Percentiles rank a stretch among this genome's conserved stretches.
These are phyloP conservation scores for Gymnopus androsaceus DNA, from an alignment of 1,284 basidiomycete species.

Conservation along the genomic window DNA sequence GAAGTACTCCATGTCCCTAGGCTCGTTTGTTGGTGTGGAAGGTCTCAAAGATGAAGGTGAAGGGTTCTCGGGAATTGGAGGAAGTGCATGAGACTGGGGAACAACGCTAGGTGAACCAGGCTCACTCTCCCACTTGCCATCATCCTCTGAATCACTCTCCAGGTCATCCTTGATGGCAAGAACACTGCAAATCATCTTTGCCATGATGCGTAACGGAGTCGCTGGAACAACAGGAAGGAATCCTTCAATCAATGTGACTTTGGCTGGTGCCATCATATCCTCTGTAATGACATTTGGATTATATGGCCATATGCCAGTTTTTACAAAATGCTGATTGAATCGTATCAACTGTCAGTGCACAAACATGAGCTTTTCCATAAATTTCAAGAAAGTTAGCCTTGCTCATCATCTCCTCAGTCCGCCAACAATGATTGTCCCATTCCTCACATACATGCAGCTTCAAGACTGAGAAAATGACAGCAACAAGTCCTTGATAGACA, in stretches of 20 bases:
- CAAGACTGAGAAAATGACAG: constrained; percentile 32
- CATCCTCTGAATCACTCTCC: neutral
- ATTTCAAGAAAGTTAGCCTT: constrained; percentile 39
- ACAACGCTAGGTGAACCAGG: too few relatives aligned
- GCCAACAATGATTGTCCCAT: neutral
- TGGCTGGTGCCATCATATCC: constrained; percentile 37
- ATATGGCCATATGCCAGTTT: constrained; percentile 39
- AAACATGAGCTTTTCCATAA: constrained; percentile 35
- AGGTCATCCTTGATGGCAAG: neutral
- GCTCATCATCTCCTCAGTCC: constrained; percentile 19
- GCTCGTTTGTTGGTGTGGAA: too few relatives aligned
- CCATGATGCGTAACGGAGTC: neutral
- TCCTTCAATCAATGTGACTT: neutral
- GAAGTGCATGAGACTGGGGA: too few relatives aligned
- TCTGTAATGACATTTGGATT: constrained; percentile 32
- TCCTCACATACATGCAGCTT: constrained; percentile 20
- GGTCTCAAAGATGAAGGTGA: too few relatives aligned
- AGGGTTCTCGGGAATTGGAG: too few relatives aligned
- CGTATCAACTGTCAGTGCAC: constrained; percentile 29
- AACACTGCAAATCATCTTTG: neutral
- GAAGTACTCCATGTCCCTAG: neutral
- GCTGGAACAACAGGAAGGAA: neutral
- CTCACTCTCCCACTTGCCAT: too few relatives aligned
- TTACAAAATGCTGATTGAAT: constrained; percentile 39
- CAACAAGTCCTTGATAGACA: constrained; percentile 46